Percentiles rank a stretch among this genome's conserved stretches.
Evolutionary conservation across 352 stramenopile genomes (phyloP).

Genomic region (Phytophthora chlamydospora): DNA sequence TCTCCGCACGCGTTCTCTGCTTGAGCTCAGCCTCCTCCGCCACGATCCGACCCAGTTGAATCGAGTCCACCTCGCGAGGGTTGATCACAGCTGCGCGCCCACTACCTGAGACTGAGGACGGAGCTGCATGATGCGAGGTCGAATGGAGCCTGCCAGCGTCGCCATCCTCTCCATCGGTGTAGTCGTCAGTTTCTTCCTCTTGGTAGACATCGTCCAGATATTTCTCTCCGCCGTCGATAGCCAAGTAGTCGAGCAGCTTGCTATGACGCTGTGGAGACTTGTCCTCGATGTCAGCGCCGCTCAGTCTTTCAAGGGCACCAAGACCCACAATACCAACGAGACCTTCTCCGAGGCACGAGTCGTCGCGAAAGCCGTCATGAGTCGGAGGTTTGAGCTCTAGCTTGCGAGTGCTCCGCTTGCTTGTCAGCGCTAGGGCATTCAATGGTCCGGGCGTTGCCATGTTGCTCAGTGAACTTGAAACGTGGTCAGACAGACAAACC

Average conservation of each 20-base stretch:
- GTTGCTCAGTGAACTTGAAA: neutral
- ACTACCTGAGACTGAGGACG: constrained; percentile 40
- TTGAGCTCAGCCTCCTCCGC: constrained; percentile 49
- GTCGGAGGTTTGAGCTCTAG: constrained; percentile 12
- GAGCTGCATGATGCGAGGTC: constrained; percentile 27
- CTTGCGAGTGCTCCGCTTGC: constrained; percentile 4
- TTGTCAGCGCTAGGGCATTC: neutral
- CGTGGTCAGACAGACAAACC: neutral
- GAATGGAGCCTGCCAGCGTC: constrained; percentile 37
- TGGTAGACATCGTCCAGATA: constrained; percentile 64
- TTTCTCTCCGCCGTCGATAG: constrained; percentile 51
- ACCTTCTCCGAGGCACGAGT: constrained; percentile 55
- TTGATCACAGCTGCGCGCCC: constrained; percentile 52
- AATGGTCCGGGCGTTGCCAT: constrained; percentile 16
- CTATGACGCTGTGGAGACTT: constrained; percentile 37
- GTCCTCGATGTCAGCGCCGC: constrained; percentile 34
- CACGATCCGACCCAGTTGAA: constrained; percentile 44
- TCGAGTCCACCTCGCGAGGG: constrained; percentile 44
- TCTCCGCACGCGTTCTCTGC: constrained; percentile 47
- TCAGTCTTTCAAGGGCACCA: constrained; percentile 46
- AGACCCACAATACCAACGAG: constrained; percentile 40
- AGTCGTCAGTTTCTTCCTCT: constrained; percentile 38
- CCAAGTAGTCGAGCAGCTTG: constrained; percentile 70
- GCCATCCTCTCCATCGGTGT: constrained; percentile 24
- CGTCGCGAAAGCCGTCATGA: constrained; percentile 6